Base-by-base conservation (phyloP, 495 filamentous ascomycete genomes). In the Daldinia caldariorum region DNA sequence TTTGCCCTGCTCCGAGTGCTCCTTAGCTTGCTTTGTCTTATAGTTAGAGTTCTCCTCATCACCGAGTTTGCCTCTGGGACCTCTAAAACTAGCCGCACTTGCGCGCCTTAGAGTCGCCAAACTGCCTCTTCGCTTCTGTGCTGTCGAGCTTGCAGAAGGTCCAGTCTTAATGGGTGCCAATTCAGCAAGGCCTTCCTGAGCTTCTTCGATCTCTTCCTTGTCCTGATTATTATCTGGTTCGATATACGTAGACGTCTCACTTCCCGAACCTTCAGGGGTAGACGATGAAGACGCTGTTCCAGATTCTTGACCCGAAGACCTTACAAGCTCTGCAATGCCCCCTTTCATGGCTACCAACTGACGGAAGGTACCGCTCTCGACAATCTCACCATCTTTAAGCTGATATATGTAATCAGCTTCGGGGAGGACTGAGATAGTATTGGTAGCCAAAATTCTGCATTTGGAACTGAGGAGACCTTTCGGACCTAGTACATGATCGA, bases 261-360 rank as follows among this genome's bases (percentile, higher is more conserved):
- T 86, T 50, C 79, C 79, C 49, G 89, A 89, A n/a, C 78, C 80
- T 38, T 71, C 67, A 1, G 75, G 75, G n/a, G 66, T 77, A 35
- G 63, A 67, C 20, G 65, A 74, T 3, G 79, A 79, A 13, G 80
- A 79, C 4, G 72, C 61, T 7, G 71, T 45, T 6, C 61, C 71
- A 26, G 56, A 81, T 85, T 70, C 77, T 38, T 87, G 89, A 55
- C 89, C 88, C 6, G 90, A 86, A 2, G 92, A 90, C 70, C 90
- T 93, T 67, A 98, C 91, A 45, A 99, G 85, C 63, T 91, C 92
- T 31, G 91, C 85, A 66, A 99, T 91, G 61, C 94, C 89, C 22
- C 94, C 94, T 79, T 92, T 95, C 92, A 94, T 97, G 4, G 94
- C 93, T 81, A 97, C 86, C 29, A 97, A 82, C 74, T 97, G 92